Conservation (phyloP, 352 stramenopile species). For the Blastocystis sp. region DNA sequence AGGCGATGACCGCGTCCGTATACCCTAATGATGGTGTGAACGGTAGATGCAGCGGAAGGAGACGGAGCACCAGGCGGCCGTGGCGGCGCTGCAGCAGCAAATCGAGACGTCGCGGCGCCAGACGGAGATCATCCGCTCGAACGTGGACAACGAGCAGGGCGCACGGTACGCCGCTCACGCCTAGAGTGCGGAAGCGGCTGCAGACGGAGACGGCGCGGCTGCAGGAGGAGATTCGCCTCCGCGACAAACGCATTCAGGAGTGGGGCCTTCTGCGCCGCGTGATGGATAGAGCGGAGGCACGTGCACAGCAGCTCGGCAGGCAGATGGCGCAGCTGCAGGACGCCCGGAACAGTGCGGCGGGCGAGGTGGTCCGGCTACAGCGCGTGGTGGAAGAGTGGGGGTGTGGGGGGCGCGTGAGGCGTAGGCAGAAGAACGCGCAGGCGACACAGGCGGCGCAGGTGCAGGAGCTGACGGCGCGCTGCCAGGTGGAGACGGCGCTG, state of each 20-base stretch:
- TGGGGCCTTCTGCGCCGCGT: neutral
- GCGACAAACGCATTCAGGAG: conserved; percentile 28
- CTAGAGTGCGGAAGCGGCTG: conserved; percentile 30
- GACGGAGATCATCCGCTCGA: conserved; percentile 47
- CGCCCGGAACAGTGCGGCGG: neutral
- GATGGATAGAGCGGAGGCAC: neutral
- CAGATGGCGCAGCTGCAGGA: conserved; percentile 1
- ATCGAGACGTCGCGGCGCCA: conserved; percentile 25
- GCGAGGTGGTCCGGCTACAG: neutral
- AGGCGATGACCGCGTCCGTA: neutral
- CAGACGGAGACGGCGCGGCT: conserved; percentile 18
- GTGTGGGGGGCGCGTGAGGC: neutral
- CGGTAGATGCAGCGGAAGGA: conserved; percentile 8
- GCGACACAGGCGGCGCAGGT: neutral
- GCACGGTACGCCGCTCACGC: neutral
- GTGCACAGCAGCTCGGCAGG: neutral
- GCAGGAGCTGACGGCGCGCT: neutral
- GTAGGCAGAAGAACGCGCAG: conserved; percentile 41
- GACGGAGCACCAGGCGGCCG: neutral
- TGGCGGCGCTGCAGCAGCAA: conserved; percentile 40
- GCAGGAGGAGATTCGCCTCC: conserved; percentile 35
- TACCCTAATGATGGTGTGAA: neutral
- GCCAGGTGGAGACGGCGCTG: neutral
- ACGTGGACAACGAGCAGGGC: conserved; percentile 23
- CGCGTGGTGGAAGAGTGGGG: conserved; percentile 17